Evolutionary conservation across 805 yeast genomes (phyloP), one percentile per base, ranked within the genome.

Genomic region (Danielia oregonensis): DNA sequence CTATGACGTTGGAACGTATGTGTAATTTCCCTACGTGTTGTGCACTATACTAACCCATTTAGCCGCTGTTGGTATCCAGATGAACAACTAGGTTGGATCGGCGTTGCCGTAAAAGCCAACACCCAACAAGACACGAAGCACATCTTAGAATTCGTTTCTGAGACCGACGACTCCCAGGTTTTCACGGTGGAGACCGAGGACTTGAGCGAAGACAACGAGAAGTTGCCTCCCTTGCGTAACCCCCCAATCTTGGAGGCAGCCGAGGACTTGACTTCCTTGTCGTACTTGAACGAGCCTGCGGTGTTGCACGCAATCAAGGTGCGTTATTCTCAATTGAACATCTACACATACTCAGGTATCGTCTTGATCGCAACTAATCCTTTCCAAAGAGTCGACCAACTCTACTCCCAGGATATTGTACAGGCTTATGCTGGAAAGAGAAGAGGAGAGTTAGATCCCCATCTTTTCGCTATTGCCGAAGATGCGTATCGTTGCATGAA

Each of bases 281-380:
- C 97, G 0, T 89, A 91, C 55, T 68, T 93, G 50, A 91, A 91
- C 59, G 98, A 91, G 59, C 97, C 98, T 1, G 94, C 97, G 1
- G 96, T 91, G 31, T 72, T 91, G 47, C 94, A 89, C 53, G 97
- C 97, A 13, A 91, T 93, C 57, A 82, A 79, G 52, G 77, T 85
- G 43, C 78, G 98, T 47, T 91, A 93, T 56, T 72, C 88, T 24
- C 96, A 87, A 57, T 74, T 91, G 50, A 86, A 82, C 57, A 91
- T 91, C 40, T 91, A 91, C 61, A 93, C 98, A 2, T 91, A 91
- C 58, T 86, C 96, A 1, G 98, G 98, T 59, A 93, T 91, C 36
- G 98, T 91, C 31, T 75, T 91, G 56, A 91, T 91, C 54, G 98
- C 98, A 14, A 82, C 95, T 2, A 91, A 91, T 59, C 98, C 98